These are phyloP conservation scores for Chlorella ohadii DNA, from an alignment of 139 green algal species.

Conservation along the genomic window DNA sequence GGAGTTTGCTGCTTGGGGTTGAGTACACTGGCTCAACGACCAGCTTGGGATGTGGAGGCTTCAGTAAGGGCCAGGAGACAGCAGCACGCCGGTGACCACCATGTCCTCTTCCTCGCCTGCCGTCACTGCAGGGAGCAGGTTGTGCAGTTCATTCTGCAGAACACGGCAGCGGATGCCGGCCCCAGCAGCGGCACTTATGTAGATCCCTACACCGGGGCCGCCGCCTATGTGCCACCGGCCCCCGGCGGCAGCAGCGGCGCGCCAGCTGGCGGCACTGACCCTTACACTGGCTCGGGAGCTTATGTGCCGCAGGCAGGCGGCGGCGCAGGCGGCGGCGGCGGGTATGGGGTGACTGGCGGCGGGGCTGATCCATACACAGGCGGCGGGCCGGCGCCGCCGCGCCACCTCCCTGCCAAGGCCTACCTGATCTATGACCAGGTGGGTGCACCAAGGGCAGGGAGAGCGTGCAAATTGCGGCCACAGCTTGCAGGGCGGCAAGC, in stretches of 20 bases:
- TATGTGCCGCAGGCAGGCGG: not conserved
- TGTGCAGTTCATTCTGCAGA: conserved; percentile 90
- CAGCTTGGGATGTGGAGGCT: no score
- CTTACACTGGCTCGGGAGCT: conserved; percentile 50
- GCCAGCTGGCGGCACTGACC: conserved; percentile 33
- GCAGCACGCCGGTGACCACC: no score
- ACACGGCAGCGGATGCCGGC: conserved; percentile 56
- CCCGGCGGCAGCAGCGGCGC: not conserved
- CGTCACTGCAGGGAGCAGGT: conserved; percentile 71
- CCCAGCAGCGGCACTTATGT: conserved; percentile 17
- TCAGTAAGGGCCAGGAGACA: no score
- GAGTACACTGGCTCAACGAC: no score
- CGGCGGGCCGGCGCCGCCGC: not conserved
- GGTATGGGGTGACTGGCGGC: conserved; percentile 3
- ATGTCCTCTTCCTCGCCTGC: not conserved
- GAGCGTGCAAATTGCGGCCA: no score
- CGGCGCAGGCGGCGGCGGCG: conserved; percentile 8
- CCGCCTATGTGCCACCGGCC: not conserved
- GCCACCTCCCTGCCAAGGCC: not conserved
- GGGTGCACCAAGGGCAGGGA: no score
- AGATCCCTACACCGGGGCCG: conserved; percentile 62
- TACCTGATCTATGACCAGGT: conserved; percentile 33
- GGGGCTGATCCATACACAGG: conserved; percentile 21
- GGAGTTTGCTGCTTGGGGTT: not conserved
- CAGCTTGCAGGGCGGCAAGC: no score